These are phyloP conservation scores for Nepenthes alata DNA, from an alignment of 179 eudicot genomes.

Conservation along the genomic window DNA sequence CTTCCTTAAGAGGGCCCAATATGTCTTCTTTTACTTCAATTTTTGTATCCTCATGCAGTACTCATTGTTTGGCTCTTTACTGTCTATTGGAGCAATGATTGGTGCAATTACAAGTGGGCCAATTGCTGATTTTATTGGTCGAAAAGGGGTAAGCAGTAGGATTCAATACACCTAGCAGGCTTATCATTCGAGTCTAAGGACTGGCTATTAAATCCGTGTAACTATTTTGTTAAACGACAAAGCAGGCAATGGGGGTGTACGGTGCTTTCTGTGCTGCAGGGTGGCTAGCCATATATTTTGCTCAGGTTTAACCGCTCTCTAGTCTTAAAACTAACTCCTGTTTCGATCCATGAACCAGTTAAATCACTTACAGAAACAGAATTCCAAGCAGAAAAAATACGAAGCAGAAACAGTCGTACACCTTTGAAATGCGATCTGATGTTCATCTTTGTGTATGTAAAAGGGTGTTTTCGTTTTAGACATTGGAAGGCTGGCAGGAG, in stretches of 20 bases:
- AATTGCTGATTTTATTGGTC: constrained; percentile 29
- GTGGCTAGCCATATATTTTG: constrained; percentile 80
- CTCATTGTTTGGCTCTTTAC: constrained; percentile 28
- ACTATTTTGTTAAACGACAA: not conserved
- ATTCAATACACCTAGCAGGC: not conserved
- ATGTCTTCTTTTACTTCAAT: not conserved
- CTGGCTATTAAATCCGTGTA: not conserved
- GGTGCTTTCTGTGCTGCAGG: constrained; percentile 60
- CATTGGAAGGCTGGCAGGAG: constrained; percentile 78
- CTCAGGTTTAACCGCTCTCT: constrained; percentile 38
- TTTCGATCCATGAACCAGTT: not conserved
- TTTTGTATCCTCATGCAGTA: constrained; percentile 15
- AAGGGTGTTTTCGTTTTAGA: constrained; percentile 50
- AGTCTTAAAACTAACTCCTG: not conserved
- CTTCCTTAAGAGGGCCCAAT: not conserved
- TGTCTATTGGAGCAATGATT: constrained; percentile 39
- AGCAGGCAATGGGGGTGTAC: constrained; percentile 76
- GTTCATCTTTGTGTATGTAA: not conserved
- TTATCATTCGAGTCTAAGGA: not conserved
- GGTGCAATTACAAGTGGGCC: constrained; percentile 43
- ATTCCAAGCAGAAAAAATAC: too few relatives aligned
- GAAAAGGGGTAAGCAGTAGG: constrained; percentile 27
- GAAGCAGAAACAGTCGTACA: too few relatives aligned
- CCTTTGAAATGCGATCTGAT: not conserved
- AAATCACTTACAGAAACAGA: too few relatives aligned